phyloP scores from a whole-genome alignment of 306 rosid genomes.

The Crotalaria pallida region DNA sequence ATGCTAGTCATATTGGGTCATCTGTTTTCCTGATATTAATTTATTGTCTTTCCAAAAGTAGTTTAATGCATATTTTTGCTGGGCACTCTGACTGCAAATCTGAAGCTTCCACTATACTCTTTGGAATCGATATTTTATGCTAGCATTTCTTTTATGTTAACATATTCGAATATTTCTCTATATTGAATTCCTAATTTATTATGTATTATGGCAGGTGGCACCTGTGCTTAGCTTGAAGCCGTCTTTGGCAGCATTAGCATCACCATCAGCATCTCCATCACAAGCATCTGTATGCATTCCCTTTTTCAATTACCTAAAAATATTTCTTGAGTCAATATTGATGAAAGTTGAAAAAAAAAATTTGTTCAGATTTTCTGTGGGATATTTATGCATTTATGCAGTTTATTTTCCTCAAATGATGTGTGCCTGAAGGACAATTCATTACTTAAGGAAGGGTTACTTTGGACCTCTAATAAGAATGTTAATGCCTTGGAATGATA shows the following conservation, averaged over 20 bases:
- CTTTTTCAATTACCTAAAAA: not conserved
- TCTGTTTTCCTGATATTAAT: not conserved
- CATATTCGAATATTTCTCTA: not conserved
- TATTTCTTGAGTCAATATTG: not conserved
- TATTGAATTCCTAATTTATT: constrained; percentile 15
- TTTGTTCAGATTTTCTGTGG: not conserved
- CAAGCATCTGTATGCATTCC: constrained; percentile 47
- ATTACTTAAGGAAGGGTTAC: not conserved
- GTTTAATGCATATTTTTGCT: not conserved
- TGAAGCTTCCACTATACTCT: not conserved
- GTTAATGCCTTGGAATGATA: not conserved
- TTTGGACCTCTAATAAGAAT: not conserved
- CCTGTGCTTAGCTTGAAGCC: constrained; percentile 57
- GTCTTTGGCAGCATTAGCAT: constrained; percentile 35
- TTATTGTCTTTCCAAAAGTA: not conserved
- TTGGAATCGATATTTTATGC: constrained; percentile 2
- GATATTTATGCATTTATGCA: not conserved
- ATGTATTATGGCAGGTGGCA: constrained; percentile 48
- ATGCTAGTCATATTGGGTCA: not conserved
- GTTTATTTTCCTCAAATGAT: not conserved
- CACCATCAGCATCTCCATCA: constrained; percentile 38
- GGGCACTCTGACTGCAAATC: not conserved
- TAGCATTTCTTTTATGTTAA: not conserved
- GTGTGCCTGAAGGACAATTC: not conserved
- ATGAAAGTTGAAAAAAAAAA: not conserved